A percentile compares a stretch with the other conserved stretches of the same genome.
Evolutionary conservation across 2,329 filamentous ascomycete genomes (phyloP).

Genomic region (Beauveria scarabaeidicola): DNA sequence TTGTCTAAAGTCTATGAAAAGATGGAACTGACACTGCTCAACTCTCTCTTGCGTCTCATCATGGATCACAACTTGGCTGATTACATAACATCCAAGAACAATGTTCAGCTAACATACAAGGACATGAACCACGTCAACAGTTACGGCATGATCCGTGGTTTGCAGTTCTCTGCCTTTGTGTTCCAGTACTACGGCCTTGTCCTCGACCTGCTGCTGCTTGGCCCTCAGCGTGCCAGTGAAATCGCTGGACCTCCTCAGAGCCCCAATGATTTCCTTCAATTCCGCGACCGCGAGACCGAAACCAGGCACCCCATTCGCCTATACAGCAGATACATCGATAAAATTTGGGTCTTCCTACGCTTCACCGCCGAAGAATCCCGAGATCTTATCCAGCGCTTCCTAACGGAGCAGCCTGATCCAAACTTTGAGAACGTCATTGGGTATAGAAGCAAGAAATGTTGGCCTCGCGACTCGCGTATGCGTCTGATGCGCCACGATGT

Average conservation of each 20-base stretch:
- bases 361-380: constrained; percentile 91
- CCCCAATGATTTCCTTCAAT: constrained; percentile 96
- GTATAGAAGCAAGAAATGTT: constrained; percentile 99
- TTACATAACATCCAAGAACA: constrained; percentile 99
- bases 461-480: constrained; percentile 97
- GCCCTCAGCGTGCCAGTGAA: constrained; percentile 92
- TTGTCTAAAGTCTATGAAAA: constrained; percentile 99
- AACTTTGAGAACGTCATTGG: constrained; percentile 99
- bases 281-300: constrained; percentile 87
- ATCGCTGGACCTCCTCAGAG: constrained; percentile 89
- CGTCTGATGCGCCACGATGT: constrained; percentile 97
- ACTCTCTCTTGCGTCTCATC: constrained; percentile 83
- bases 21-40: constrained; percentile 92
- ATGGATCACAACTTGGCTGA: constrained; percentile 99
- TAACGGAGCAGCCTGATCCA: constrained; percentile 95
- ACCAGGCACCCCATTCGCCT: constrained; percentile 89
- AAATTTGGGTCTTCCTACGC: constrained; percentile 95
- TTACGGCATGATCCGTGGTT: constrained; percentile 94
- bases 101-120: constrained; percentile 97
- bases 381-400: constrained; percentile 92
- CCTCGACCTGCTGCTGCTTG: constrained; percentile 83
- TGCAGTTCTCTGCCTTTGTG: constrained; percentile 97
- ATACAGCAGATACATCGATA: constrained; percentile 97
- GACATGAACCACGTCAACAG: constrained; percentile 99
- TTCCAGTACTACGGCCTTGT: constrained; percentile 99